Percentiles rank a stretch among this genome's conserved stretches.
These are phyloP conservation scores for Paxillus rubicundulus DNA, from an alignment of 768 basidiomycete genomes.

Conservation along the genomic window DNA sequence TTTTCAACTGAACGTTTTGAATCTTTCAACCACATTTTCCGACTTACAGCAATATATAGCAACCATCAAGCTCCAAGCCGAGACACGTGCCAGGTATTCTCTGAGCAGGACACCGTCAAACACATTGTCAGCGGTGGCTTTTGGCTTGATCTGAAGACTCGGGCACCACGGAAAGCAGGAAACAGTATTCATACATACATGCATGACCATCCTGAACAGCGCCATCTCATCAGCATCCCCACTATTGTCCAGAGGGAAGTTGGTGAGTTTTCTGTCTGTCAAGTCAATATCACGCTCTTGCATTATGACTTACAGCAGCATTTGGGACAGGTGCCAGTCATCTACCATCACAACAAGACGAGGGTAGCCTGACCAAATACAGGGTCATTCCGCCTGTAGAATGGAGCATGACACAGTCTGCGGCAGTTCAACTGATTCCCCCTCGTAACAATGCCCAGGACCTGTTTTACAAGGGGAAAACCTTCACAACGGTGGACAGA, in stretches of 20 bases:
- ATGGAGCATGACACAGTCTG: conserved; percentile 1
- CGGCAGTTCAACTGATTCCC: background rate
- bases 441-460: background rate
- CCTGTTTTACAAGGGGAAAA: background rate
- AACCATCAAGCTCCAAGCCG: too few species aligned
- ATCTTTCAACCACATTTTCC: too few species aligned
- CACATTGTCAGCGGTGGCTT: conserved; percentile 10
- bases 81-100: conserved; percentile 6
- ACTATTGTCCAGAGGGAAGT: too few species aligned
- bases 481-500: conserved; percentile 1
- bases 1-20: too few species aligned
- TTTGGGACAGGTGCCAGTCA: background rate
- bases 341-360: background rate
- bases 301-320: background rate
- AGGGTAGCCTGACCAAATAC: background rate
- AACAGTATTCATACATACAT: background rate
- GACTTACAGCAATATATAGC: too few species aligned
- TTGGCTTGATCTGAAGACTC: too few species aligned
- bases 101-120: conserved; percentile 3
- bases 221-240: conserved; percentile 1
- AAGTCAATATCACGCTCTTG: too few species aligned
- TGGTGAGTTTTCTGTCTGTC: too few species aligned
- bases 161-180: background rate
- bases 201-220: conserved; percentile 1
- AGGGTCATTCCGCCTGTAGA: too few species aligned